Conservation (phyloP, 2,329 filamentous ascomycete genomes). For the Diplodia mutila region DNA sequence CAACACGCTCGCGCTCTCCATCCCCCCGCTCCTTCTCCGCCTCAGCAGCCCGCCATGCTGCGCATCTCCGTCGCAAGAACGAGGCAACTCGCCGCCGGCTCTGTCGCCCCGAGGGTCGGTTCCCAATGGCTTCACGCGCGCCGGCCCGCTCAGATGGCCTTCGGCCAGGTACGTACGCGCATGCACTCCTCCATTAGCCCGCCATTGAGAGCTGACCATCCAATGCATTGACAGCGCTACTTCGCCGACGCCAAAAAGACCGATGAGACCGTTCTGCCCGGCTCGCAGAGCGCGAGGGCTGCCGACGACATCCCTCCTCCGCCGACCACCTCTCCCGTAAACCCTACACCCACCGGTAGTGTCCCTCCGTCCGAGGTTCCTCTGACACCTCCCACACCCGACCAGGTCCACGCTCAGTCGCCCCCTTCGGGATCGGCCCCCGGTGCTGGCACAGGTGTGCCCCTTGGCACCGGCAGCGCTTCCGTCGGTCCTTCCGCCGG, state of each 20-base stretch:
- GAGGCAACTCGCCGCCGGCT: conserved; percentile 47
- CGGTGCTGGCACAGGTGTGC: conserved; percentile 38
- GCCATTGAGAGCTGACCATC: conserved; percentile 47
- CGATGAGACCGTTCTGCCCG: conserved; percentile 43
- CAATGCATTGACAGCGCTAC: conserved; percentile 47
- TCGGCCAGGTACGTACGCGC: conserved; percentile 25
- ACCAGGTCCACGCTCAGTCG: conserved; percentile 43
- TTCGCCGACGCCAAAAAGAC: conserved; percentile 54
- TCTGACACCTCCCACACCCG: conserved; percentile 49
- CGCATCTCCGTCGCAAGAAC: conserved; percentile 57
- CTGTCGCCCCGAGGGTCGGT: conserved; percentile 42
- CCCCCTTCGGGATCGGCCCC: conserved; percentile 32
- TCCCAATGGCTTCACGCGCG: conserved; percentile 51
- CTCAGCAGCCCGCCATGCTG: conserved; percentile 57
- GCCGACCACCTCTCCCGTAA: conserved; percentile 43
- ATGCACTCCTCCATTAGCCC: conserved; percentile 47
- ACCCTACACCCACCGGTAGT: conserved; percentile 50
- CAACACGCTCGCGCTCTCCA: conserved; percentile 21
- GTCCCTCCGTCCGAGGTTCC: conserved; percentile 56
- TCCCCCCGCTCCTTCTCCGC: conserved; percentile 23
- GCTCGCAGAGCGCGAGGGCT: conserved; percentile 27
- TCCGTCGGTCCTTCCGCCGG: conserved; percentile 43
- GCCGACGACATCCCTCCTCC: conserved; percentile 37
- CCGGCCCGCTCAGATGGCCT: conserved; percentile 29
- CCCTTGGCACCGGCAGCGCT: conserved; percentile 48